phyloP scores from a whole-genome alignment of 176 grass and related monocot genomes.

The Rhynchospora breviuscula region DNA sequence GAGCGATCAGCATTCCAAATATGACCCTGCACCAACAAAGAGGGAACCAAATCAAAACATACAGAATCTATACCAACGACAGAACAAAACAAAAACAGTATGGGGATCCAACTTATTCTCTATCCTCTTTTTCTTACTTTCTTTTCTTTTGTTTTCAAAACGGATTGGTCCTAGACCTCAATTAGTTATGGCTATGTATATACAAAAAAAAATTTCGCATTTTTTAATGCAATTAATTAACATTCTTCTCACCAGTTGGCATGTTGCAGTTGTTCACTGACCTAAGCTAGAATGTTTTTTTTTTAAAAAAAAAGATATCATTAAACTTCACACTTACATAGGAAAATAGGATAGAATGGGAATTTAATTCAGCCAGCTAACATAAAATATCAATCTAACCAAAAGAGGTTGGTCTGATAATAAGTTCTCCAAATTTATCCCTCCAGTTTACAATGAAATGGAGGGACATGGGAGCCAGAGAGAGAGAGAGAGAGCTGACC shows the following conservation, averaged over 20 bases:
- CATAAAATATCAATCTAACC: no score
- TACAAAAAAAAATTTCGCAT: no score
- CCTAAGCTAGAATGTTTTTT: no score
- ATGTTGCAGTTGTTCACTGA: no score
- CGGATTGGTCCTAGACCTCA: neutral
- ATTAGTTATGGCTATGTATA: neutral
- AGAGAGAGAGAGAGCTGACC: conserved; percentile 41
- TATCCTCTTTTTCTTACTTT: neutral
- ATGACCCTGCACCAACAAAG: conserved; percentile 53
- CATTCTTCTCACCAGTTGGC: no score
- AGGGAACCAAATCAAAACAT: neutral
- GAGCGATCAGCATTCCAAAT: conserved; percentile 90
- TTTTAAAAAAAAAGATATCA: no score
- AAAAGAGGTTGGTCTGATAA: neutral
- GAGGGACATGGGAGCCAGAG: neutral
- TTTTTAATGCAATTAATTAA: neutral
- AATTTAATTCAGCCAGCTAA: no score
- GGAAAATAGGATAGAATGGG: no score
- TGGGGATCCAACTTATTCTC: neutral
- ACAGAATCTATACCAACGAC: conserved; percentile 15
- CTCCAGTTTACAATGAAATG: neutral
- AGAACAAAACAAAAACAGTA: conserved; percentile 17
- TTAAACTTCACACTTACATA: no score
- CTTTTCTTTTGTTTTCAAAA: neutral
- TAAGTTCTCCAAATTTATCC: neutral